phyloP scores from a whole-genome alignment of 495 filamentous ascomycete genomes.

The Terfezia claveryi region DNA sequence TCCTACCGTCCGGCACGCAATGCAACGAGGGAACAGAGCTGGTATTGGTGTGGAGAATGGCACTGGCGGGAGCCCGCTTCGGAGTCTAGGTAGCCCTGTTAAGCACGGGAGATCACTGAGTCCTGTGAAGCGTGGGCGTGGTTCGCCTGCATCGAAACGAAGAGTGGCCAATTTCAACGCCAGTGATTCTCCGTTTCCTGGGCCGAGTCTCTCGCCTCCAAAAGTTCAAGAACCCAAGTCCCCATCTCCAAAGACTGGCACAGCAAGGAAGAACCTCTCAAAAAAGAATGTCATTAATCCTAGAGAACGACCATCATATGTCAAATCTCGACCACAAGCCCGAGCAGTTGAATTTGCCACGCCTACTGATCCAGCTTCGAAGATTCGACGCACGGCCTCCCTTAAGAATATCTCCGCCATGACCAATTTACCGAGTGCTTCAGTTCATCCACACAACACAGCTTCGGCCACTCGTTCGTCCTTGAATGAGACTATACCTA shows the following conservation, averaged over 20 bases:
- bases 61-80: constrained; percentile 22
- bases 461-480: constrained; percentile 30
- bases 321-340: constrained; percentile 22
- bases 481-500: constrained; percentile 13
- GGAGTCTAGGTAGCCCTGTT: constrained; percentile 53
- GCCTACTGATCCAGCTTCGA: constrained; percentile 25
- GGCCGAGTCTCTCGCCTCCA: background rate
- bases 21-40: constrained; percentile 11
- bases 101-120: constrained; percentile 69
- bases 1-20: constrained; percentile 11
- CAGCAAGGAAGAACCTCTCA: background rate
- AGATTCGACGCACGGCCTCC: constrained; percentile 44
- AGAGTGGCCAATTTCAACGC: constrained; percentile 2
- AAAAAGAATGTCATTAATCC: background rate
- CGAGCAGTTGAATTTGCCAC: constrained; percentile 27
- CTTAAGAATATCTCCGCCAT: constrained; percentile 49
- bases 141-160: constrained; percentile 45
- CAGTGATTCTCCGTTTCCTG: background rate
- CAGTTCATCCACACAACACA: constrained; percentile 28
- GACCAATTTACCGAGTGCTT: constrained; percentile 33
- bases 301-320: constrained; percentile 14
- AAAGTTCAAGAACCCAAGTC: constrained; percentile 3
- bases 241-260: background rate
- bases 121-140: constrained; percentile 32
- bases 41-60: constrained; percentile 15